Percentiles rank a stretch among this genome's conserved stretches.
Evolutionary conservation across 129 eudicot genomes (phyloP).

Genomic region (Pittosporum tobira): DNA sequence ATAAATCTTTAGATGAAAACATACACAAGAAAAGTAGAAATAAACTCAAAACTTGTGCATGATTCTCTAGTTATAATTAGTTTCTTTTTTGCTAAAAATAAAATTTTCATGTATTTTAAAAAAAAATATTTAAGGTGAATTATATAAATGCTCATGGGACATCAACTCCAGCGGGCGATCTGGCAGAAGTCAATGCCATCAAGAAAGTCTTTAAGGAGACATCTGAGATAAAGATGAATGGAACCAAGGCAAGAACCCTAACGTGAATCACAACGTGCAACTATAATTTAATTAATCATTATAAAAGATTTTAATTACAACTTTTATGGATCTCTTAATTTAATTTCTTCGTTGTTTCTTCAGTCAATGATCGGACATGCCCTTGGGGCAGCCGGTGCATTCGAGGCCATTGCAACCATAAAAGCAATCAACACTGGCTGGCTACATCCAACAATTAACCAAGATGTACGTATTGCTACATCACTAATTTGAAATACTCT

Average conservation of each 20-base stretch:
- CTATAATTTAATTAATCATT: background rate
- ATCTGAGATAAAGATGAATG: conserved; percentile 66
- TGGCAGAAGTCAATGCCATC: conserved; percentile 61
- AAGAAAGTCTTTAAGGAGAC: conserved; percentile 59
- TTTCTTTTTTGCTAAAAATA: background rate
- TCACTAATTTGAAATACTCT: background rate
- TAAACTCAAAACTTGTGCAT: background rate
- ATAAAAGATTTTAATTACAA: background rate
- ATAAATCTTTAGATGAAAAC: no score
- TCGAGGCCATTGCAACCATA: conserved; percentile 68
- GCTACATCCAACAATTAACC: conserved; percentile 75
- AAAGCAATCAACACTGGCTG: conserved; percentile 72
- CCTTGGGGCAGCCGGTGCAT: conserved; percentile 69
- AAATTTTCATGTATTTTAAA: background rate
- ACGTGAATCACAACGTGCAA: no score
- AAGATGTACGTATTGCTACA: conserved; percentile 27
- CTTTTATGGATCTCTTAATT: background rate
- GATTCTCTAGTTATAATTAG: background rate
- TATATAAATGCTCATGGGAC: conserved; percentile 71
- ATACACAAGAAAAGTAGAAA: no score
- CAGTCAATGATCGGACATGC: conserved; percentile 77
- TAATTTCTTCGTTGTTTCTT: conserved; percentile 2
- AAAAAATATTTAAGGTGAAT: conserved; percentile 36
- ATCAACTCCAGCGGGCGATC: conserved; percentile 64
- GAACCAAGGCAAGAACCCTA: conserved; percentile 46